These are phyloP conservation scores for Croton setiger DNA, from an alignment of 441 rosid genomes.

Conservation along the genomic window DNA sequence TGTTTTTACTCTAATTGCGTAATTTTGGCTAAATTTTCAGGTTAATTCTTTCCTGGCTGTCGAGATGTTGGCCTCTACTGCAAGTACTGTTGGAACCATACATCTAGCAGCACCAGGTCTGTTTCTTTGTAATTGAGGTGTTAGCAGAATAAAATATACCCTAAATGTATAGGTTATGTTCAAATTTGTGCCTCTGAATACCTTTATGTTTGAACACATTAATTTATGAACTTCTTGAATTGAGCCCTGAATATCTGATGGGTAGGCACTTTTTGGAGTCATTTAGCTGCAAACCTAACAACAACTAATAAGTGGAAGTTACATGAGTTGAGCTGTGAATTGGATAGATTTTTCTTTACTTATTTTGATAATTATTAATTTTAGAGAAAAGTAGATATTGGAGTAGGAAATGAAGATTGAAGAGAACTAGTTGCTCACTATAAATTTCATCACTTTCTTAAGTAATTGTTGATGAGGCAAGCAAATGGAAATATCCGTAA, in stretches of 20 bases:
- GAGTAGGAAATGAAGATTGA: not conserved
- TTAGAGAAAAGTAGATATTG: not conserved
- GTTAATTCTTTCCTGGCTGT: not conserved
- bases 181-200: not conserved
- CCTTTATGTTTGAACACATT: not conserved
- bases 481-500: no score
- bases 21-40: slow-evolving; percentile 3
- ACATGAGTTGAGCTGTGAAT: not conserved
- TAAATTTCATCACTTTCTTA: not conserved
- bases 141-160: not conserved
- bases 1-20: not conserved
- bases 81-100: slow-evolving; percentile 10
- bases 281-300: not conserved
- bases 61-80: slow-evolving; percentile 17
- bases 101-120: slow-evolving; percentile 5
- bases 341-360: no score
- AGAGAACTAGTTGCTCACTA: no score
- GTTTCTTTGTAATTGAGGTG: not conserved
- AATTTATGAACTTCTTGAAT: not conserved
- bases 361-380: not conserved
- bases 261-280: not conserved
- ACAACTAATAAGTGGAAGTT: not conserved
- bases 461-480: not conserved
- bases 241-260: not conserved
- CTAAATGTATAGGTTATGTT: not conserved